Base-by-base conservation (phyloP, 2,329 filamentous ascomycete genomes). In the Phyllosticta citriasiana region DNA sequence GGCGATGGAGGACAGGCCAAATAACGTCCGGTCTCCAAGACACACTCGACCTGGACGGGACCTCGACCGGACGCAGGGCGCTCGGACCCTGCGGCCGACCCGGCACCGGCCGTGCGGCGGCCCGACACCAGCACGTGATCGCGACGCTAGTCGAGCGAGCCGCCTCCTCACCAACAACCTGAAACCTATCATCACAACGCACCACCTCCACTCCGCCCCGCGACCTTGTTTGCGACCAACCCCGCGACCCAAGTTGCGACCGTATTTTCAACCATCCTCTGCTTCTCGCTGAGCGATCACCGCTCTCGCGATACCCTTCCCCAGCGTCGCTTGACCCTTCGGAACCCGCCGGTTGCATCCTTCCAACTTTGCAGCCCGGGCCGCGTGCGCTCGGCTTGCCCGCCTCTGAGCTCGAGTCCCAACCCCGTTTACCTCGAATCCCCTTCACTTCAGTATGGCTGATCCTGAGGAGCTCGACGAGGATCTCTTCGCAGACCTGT, bases 401-500 rank as follows among this genome's bases (percentile, higher is more conserved):
- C 53, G 40, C 40, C 53, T 40, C 58, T 60, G 53, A 55, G 53
- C 53, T 60, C 58, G 58, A 54, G 40, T 51, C 24, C n/a, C 25
- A 10, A 14, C 26, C 24, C 4, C 50, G 16, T 47, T 14, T 33
- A 6, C 52, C 55, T 40, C 50, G 14, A 27, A 47, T 56, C 59
- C 25, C 57, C 59, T 57, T 55, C 27, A 67, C 57, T 61, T 63
- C 73, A 81, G 57, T 68, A 94, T 93, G 89, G 85, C 89, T 55
- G 90, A 94, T 70, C 80, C 83, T 59, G 89, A 92, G 71, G 89
- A 89, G 67, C 86, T 91, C 67, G 91, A 96, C 68, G 92, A 96
- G 71, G 91, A 96, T 82, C 88, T 96, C 76, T 96, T 96, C 76
- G 91, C 91, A 69, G 92, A 96, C 78, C 84, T 96, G 91, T 96